Base-by-base conservation (phyloP, 1,284 basidiomycete species). In the Pseudozyma hubeiensis region DNA sequence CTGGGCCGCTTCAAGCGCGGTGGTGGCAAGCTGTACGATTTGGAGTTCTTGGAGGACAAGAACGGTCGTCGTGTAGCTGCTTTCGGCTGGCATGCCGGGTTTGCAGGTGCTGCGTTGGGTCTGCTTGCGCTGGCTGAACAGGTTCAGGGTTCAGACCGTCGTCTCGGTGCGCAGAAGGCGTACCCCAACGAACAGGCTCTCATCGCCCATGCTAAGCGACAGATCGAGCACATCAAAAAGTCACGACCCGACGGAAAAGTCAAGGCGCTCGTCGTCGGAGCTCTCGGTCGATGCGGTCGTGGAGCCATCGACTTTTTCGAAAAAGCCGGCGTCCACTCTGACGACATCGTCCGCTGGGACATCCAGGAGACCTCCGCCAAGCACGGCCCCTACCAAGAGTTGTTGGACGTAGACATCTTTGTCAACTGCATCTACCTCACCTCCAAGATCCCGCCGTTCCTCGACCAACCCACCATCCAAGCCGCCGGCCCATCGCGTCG, bases 371-470 rank as follows among this genome's bases (percentile, higher is more conserved):
- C 97, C 7, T 67, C 68, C 13, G 92, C 92, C 80, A 97, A 96
- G 87, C 94, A 95, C 53, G 97, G 97, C 1, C 97, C 97, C 0
- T 99, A 98, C 88, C 87, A 90, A 68, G 95, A 98, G 86, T 93
- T 99, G 73, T 88, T 99, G 46, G 93, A 96, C 77, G 96, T 94
- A 71, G 97, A 99, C 86, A 91, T 99, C 83, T 98, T 99, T 82
- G 90, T 99, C 88, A 99, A 99, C 88, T 99, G 97, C 89, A 99
- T 99, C 86, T 99, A 99, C 87, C 91, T 99, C 65, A 91, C 90
- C 53, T 89, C 91, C 54, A 87, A 89, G 73, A 99, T 99, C 78
- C 94, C 95, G 14, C 89, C 92, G 54, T 99, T 99, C 86, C 75
- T 99, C 65, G 92, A 91, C 11, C 85, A 86, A 41, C 90, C 93